A percentile compares a stretch with the other conserved stretches of the same genome.
These are phyloP conservation scores for Zymoseptoria crescenta DNA, from an alignment of 2,329 filamentous ascomycete genomes.

Conservation along the genomic window DNA sequence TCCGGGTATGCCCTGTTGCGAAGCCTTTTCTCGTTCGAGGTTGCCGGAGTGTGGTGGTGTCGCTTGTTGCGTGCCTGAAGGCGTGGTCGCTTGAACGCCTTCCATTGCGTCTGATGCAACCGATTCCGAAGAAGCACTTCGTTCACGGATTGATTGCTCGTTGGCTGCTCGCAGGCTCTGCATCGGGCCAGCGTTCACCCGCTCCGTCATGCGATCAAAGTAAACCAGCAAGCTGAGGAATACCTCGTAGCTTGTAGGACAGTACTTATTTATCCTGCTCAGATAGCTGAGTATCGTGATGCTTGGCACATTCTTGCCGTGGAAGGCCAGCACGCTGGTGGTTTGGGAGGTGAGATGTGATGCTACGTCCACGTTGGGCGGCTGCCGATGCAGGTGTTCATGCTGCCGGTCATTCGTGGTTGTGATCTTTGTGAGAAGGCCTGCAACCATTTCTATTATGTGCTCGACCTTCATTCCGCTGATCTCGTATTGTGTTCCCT, in stretches of 20 bases:
- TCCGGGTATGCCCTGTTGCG: conserved; percentile 26
- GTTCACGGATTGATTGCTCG: conserved; percentile 39
- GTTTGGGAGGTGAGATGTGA: conserved; percentile 55
- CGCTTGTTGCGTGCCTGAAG: conserved; percentile 34
- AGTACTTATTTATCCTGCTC: conserved; percentile 96
- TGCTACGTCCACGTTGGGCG: conserved; percentile 53
- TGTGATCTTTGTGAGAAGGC: conserved; percentile 91
- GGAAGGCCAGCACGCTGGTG: conserved; percentile 80
- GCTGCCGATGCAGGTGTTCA: conserved; percentile 73
- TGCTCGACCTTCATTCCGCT: conserved; percentile 95
- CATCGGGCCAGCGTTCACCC: conserved; percentile 75
- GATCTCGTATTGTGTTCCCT: conserved; percentile 73
- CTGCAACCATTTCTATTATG: conserved; percentile 98
- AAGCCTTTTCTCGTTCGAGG: conserved; percentile 32
- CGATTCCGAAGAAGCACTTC: conserved; percentile 20
- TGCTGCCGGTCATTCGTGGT: conserved; percentile 93
- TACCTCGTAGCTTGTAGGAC: conserved; percentile 95
- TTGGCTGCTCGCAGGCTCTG: conserved; percentile 51
- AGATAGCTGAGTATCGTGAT: conserved; percentile 96
- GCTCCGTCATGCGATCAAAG: conserved; percentile 97
- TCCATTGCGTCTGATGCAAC: conserved; percentile 25
- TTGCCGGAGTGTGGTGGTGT: conserved; percentile 45
- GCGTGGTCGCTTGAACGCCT: conserved; percentile 22
- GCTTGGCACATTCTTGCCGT: conserved; percentile 94
- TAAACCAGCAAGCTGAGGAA: conserved; percentile 93